Percentiles rank a stretch among this genome's conserved stretches.
Evolutionary conservation across 495 filamentous ascomycete species (phyloP).

Genomic region (Talaromyces adpressus): DNA sequence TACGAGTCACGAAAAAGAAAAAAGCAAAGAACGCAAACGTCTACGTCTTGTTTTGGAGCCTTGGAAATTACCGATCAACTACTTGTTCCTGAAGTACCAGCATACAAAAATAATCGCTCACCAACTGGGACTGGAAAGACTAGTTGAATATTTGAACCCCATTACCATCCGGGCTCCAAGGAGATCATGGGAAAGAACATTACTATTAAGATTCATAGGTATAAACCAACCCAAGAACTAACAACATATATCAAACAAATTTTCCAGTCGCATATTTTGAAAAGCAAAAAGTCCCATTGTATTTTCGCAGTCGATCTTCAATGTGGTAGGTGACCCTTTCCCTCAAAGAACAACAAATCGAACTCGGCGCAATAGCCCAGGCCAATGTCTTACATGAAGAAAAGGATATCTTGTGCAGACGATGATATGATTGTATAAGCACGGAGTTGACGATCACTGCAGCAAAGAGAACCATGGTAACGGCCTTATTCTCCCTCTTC

Average conservation of each 20-base stretch:
- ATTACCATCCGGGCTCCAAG: background rate
- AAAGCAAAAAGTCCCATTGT: background rate
- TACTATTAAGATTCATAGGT: background rate
- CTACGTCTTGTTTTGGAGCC: background rate
- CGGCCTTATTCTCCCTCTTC: slow-evolving; percentile 19
- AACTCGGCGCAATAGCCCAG: background rate
- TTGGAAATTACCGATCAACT: too few relatives aligned
- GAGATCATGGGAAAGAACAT: background rate
- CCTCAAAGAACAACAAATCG: background rate
- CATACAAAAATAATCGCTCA: background rate
- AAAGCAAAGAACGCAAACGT: background rate
- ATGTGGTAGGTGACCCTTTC: background rate
- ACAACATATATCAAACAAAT: background rate
- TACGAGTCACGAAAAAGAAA: background rate
- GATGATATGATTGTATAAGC: background rate
- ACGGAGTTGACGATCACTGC: background rate
- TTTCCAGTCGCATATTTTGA: background rate
- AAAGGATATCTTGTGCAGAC: background rate
- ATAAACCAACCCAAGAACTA: background rate
- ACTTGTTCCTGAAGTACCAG: background rate
- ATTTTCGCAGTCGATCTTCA: background rate
- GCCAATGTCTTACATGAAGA: background rate
- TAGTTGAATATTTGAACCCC: background rate
- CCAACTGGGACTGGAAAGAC: too few relatives aligned
- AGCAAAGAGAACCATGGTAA: background rate